These are phyloP conservation scores for Lyophyllum semitale DNA, from an alignment of 768 basidiomycete genomes.

Conservation along the genomic window DNA sequence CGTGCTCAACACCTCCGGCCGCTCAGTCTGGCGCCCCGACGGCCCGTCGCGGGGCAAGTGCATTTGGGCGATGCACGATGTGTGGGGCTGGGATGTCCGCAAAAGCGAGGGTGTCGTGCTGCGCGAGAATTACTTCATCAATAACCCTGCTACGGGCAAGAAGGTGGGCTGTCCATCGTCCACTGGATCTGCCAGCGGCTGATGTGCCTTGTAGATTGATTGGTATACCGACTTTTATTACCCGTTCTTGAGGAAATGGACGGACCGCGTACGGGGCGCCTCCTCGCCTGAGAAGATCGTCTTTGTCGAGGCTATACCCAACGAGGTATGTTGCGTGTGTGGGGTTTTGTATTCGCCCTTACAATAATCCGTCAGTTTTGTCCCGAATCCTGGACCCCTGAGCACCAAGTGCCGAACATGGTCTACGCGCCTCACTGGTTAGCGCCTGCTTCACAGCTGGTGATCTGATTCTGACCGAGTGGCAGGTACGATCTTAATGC, in stretches of 20 bases:
- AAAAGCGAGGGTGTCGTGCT: conserved; percentile 73
- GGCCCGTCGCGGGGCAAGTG: conserved; percentile 76
- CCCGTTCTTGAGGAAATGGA: conserved; percentile 75
- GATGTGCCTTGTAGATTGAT: conserved; percentile 53
- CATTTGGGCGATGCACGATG: conserved; percentile 89
- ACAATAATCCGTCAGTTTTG: too few species aligned
- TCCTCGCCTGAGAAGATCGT: conserved; percentile 57
- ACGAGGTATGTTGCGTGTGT: conserved; percentile 77
- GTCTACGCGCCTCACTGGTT: conserved; percentile 43
- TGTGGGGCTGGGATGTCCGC: conserved; percentile 84
- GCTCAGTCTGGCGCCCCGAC: conserved; percentile 70
- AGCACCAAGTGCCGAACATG: conserved; percentile 49
- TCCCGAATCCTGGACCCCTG: conserved; percentile 72
- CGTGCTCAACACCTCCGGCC: conserved; percentile 59
- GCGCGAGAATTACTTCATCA: conserved; percentile 82
- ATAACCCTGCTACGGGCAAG: conserved; percentile 62
- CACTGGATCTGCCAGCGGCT: neutral
- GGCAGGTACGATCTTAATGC: conserved; percentile 89
- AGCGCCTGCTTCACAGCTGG: neutral
- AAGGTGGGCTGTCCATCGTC: conserved; percentile 47
- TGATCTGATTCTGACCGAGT: neutral
- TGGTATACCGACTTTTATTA: conserved; percentile 89
- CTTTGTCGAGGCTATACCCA: conserved; percentile 89
- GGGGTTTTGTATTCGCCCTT: too few species aligned
- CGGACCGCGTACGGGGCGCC: conserved; percentile 52